These are phyloP conservation scores for Stentor coeruleus DNA, from an alignment of 73 alveolate species.

Conservation along the genomic window DNA sequence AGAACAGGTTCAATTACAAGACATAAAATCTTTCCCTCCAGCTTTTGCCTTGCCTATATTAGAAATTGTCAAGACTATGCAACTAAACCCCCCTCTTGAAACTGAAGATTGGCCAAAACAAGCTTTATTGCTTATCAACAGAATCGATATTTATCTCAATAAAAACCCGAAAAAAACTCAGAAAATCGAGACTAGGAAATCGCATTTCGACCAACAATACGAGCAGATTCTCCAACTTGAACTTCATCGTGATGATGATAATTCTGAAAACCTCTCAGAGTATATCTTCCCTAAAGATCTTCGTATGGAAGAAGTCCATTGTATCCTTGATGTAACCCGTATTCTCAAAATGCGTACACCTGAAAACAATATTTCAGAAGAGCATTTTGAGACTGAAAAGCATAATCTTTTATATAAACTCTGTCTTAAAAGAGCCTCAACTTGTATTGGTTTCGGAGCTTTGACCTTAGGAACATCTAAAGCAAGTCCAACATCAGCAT, in stretches of 20 bases:
- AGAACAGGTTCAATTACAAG: constrained; percentile 24
- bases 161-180: constrained; percentile 29
- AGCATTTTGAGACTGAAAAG: constrained; percentile 73
- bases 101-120: constrained; percentile 50
- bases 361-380: constrained; percentile 46
- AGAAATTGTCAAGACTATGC: constrained; percentile 40
- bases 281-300: constrained; percentile 45
- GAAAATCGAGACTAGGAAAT: neutral
- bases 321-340: constrained; percentile 38
- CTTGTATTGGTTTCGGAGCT: constrained; percentile 96
- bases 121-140: constrained; percentile 36
- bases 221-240: constrained; percentile 1
- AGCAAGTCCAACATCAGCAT: constrained; percentile 89
- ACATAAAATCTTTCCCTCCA: constrained; percentile 38
- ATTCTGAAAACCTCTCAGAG: neutral
- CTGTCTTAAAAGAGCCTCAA: constrained; percentile 76
- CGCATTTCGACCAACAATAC: constrained; percentile 5
- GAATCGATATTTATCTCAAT: constrained; percentile 47
- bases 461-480: constrained; percentile 79
- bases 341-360: constrained; percentile 46
- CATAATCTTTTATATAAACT: constrained; percentile 71
- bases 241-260: neutral
- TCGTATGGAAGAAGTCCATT: constrained; percentile 49
- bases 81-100: constrained; percentile 31
- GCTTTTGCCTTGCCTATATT: constrained; percentile 45